Evolutionary conservation across 176 grass and related monocot species (phyloP).

Genomic region (barley (Hordeum vulgare)): DNA sequence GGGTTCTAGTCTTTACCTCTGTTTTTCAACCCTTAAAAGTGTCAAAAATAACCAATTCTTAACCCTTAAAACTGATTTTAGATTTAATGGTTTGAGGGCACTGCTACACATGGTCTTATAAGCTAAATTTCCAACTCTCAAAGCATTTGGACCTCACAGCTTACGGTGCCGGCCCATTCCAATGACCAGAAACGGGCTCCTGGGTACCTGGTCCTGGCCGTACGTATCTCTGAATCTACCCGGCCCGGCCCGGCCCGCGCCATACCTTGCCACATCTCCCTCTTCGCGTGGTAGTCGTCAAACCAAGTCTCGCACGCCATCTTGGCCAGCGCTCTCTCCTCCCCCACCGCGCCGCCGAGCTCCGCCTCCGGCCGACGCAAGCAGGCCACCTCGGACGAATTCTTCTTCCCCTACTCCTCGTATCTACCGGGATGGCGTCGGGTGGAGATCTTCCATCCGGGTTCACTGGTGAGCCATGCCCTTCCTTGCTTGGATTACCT

Average conservation of each 20-base stretch:
- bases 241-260: not conserved
- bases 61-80: too few species aligned
- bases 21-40: too few species aligned
- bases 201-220: too few species aligned
- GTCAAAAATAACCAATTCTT: too few species aligned
- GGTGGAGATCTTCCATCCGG: constrained; percentile 1
- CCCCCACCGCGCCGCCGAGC: not conserved
- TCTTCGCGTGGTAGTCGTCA: not conserved
- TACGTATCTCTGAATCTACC: not conserved
- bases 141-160: too few species aligned
- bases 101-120: too few species aligned
- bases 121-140: too few species aligned
- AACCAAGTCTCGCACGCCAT: constrained; percentile 11
- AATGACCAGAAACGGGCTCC: not conserved
- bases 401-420: not conserved
- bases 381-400: not conserved
- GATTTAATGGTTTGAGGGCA: too few species aligned
- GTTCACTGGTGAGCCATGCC: not conserved
- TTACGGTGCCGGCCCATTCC: not conserved
- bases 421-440: not conserved
- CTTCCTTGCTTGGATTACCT: not conserved
- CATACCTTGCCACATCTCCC: not conserved
- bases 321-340: not conserved
- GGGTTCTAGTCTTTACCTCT: too few species aligned
- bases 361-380: not conserved